Base-by-base conservation (phyloP, 768 basidiomycete genomes). In the Mycena maculata region DNA sequence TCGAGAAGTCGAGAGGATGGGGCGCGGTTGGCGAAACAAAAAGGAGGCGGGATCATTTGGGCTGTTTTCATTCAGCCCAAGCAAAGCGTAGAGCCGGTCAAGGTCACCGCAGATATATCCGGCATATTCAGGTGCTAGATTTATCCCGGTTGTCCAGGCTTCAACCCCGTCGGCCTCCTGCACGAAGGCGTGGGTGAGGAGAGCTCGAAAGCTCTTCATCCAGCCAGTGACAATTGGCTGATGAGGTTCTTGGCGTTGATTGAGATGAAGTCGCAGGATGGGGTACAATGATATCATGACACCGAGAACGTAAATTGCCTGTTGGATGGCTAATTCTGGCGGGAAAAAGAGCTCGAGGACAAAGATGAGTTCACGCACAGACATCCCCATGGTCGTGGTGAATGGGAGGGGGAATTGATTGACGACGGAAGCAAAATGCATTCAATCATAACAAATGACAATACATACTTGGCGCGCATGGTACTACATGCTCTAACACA, bases 281-380 rank as follows among this genome's bases (percentile, higher is more conserved):
- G 65, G 65, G 28, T 60, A 67, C 1, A 67, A 44, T 2, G 50
- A 54, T 2, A 67, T 58, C 10, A 65, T 25, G 7, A 65, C 63
- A 12, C 33, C 27, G 15, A 65, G 25, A 15, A 65, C 56, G 27
- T 65, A 57, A 36, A 65, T 16, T 20, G 63, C 63, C 23, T 65
- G 55, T n/a, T 65, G 54, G 4, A 57, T 16, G 23, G 48, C 38
- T 3, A 65, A 44, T n/a, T 65, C 63, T 1, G 56, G 63, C 42
- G 63, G 63, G 28, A 65, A 65, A 16, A 65, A 65, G 2, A 65
- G 33, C 47, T 65, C 20, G 3, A 65, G 63, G 15, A 65, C 57
- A n/a, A 42, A 58, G 2, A 57, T 65, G 47, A 65, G 63, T 2
- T 57, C 33, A 18, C 38, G 28, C 1, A 65, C 63, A 9, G 63